Conservation (phyloP, 768 basidiomycete species). For the Psilocybe cubensis region DNA sequence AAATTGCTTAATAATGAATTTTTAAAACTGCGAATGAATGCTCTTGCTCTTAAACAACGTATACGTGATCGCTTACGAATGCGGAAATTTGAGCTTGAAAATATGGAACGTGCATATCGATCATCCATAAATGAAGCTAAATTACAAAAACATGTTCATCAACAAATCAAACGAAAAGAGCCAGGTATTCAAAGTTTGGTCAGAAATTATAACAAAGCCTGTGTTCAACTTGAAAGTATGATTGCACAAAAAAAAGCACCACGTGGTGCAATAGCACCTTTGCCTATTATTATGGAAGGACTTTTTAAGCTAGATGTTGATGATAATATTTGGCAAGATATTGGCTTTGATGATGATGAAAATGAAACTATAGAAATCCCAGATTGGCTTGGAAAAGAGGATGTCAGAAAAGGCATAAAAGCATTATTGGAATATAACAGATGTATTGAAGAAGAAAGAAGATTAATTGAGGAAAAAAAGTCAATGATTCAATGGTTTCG, state of each 20-base stretch:
- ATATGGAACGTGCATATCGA: constrained; percentile 19
- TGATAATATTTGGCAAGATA: constrained; percentile 38
- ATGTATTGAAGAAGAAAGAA: constrained; percentile 28
- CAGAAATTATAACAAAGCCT: constrained; percentile 31
- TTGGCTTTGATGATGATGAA: constrained; percentile 28
- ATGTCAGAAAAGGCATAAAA: constrained; percentile 30
- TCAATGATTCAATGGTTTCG: neutral
- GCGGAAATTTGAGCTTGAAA: constrained; percentile 31
- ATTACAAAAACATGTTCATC: constrained; percentile 29
- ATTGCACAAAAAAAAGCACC: constrained; percentile 26
- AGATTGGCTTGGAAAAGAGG: constrained; percentile 31
- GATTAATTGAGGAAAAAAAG: neutral
- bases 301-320: constrained; percentile 38
- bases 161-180: constrained; percentile 26
- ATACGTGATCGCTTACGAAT: constrained; percentile 21
- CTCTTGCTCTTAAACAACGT: constrained; percentile 25
- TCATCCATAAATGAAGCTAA: constrained; percentile 26
- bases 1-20: constrained; percentile 16
- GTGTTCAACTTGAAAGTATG: constrained; percentile 20
- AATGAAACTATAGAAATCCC: constrained; percentile 6
- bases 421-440: constrained; percentile 27
- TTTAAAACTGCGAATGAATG: constrained; percentile 23
- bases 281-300: constrained; percentile 19
- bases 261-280: constrained; percentile 21
- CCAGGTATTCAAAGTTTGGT: constrained; percentile 28